Percentiles rank a stretch among this genome's conserved stretches.
Evolutionary conservation across 345 rosid genomes (phyloP).

Genomic region (Corchorus olitorius): DNA sequence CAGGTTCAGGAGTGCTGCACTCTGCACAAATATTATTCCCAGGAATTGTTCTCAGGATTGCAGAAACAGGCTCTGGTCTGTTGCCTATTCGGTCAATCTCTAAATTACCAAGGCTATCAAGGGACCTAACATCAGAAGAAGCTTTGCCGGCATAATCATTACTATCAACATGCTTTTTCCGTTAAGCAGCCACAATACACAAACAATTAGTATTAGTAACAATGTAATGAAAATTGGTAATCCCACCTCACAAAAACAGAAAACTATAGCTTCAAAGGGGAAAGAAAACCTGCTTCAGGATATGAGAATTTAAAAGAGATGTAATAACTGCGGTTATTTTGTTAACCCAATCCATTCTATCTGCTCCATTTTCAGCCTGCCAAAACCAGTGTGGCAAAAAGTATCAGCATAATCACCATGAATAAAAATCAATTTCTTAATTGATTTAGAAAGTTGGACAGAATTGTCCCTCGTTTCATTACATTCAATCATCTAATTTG

Average conservation of each 20-base stretch:
- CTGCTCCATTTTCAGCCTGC: constrained; percentile 91
- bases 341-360: constrained; percentile 81
- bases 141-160: constrained; percentile 32
- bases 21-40: constrained; percentile 87
- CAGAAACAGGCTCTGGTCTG: constrained; percentile 45
- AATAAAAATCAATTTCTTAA: not conserved
- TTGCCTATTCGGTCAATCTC: constrained; percentile 32
- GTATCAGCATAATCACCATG: not conserved
- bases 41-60: constrained; percentile 59
- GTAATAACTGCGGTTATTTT: constrained; percentile 74
- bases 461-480: not conserved
- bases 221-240: not conserved
- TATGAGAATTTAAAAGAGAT: constrained; percentile 67
- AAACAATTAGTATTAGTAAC: constrained; percentile 5
- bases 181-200: constrained; percentile 48
- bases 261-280: not conserved
- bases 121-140: constrained; percentile 35
- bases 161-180: constrained; percentile 36
- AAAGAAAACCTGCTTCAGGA: constrained; percentile 66
- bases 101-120: constrained; percentile 24
- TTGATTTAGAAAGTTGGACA: not conserved
- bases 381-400: constrained; percentile 15
- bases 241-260: not conserved
- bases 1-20: constrained; percentile 74
- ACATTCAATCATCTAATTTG: not conserved